Conservation (phyloP, 2,329 filamentous ascomycete genomes). For the Aspergillus fructus region DNA sequence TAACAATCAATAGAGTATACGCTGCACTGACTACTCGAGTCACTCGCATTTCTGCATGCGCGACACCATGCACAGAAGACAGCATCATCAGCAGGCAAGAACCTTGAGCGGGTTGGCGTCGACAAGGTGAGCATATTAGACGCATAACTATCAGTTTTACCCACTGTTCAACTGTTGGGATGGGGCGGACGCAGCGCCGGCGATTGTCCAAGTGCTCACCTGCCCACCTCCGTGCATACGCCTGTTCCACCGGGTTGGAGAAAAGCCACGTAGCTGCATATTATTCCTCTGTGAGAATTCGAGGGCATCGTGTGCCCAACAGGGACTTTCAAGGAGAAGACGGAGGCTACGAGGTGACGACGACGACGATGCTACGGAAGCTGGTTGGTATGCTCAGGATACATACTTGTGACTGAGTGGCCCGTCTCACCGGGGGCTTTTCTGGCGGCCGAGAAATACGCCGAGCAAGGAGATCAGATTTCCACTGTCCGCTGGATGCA, state of each 20-base stretch:
- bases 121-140: slow-evolving; percentile 10
- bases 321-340: slow-evolving; percentile 14
- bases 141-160: background rate
- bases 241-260: slow-evolving; percentile 21
- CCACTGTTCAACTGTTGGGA: background rate
- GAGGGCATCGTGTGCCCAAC: slow-evolving; percentile 19
- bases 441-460: slow-evolving; percentile 6
- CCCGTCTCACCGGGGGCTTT: background rate
- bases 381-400: background rate
- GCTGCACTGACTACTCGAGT: background rate
- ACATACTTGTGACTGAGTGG: background rate
- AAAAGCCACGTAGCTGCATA: slow-evolving; percentile 24
- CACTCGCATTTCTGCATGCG: slow-evolving; percentile 7
- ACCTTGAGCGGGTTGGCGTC: background rate
- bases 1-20: too few relatives aligned
- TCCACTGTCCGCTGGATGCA: background rate
- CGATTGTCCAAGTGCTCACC: slow-evolving; percentile 21
- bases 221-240: slow-evolving; percentile 22
- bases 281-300: slow-evolving; percentile 11
- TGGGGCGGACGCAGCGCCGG: slow-evolving; percentile 8
- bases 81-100: slow-evolving; percentile 6
- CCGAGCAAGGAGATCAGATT: background rate
- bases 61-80: slow-evolving; percentile 12
- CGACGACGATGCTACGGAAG: background rate
- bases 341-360: background rate